A percentile compares a stretch with the other conserved stretches of the same genome.
Conservation (phyloP, 192 early-diverging fungal genomes). For the Anaeromyces robustus region DNA sequence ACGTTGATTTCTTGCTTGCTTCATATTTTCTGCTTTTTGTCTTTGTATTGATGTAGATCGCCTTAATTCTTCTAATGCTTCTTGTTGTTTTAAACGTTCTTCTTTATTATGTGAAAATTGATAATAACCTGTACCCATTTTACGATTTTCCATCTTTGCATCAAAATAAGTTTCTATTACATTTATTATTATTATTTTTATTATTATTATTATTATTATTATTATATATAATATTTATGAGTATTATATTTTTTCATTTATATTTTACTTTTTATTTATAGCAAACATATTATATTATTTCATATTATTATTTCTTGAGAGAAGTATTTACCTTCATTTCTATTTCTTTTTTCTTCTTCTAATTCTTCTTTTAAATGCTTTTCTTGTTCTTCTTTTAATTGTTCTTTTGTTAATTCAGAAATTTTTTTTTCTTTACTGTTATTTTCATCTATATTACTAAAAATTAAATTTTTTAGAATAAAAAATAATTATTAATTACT, state of each 20-base stretch:
- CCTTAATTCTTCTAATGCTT: constrained; percentile 33
- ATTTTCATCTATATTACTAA: too few relatives aligned
- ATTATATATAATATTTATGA: not conserved
- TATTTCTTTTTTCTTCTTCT: constrained; percentile 12
- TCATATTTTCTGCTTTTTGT: too few relatives aligned
- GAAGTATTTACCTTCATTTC: not conserved
- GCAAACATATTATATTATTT: too few relatives aligned
- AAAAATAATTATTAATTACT: too few relatives aligned
- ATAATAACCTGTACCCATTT: constrained; percentile 53
- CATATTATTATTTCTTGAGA: not conserved
- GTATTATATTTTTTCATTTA: too few relatives aligned
- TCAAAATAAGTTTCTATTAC: constrained; percentile 19
- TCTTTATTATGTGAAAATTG: constrained; percentile 47
- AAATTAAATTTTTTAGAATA: too few relatives aligned
- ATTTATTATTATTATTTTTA: too few relatives aligned
- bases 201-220: too few relatives aligned
- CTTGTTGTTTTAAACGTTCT: constrained; percentile 40
- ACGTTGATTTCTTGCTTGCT: too few relatives aligned
- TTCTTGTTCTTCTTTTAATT: constrained; percentile 16
- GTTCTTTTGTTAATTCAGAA: constrained; percentile 1
- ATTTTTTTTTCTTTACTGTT: not conserved
- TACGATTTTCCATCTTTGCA: constrained; percentile 33
- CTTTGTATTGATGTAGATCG: too few relatives aligned
- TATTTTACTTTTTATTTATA: too few relatives aligned
- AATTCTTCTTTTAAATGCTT: constrained; percentile 14